Base-by-base conservation (phyloP, 2,329 filamentous ascomycete species). In the Gnomoniopsis sp. region DNA sequence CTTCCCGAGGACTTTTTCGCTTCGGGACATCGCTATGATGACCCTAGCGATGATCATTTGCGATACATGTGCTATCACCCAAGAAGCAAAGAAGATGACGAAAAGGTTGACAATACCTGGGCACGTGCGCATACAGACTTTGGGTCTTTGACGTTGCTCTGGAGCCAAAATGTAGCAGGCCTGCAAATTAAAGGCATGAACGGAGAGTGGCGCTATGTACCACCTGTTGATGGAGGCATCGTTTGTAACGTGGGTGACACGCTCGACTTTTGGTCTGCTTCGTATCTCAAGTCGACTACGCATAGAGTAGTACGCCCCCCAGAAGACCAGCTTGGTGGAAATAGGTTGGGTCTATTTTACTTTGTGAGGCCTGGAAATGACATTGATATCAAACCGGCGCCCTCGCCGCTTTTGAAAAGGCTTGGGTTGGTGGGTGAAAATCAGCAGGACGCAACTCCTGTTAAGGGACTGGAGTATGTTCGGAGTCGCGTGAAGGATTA, bases 51-150 rank as follows among this genome's bases (percentile, higher is more conserved):
- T 52, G 78, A 81, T 59, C 81, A 84, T 62, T 72, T 83, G 14
- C 78, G 82, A 8, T 83, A 82, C 67, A 84, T 83, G 81, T 73
- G 77, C 50, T 84, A 83, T 63, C 73, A 75, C 30, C 71, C 75
- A 0, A 75, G 80, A 8, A 70, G 71, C 0, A 63, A 71, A 17
- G 73, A 74, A 7, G 74, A 77, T 23, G 78, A 76, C 66, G 61
- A 57, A n/a, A 59, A 52, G 33, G 63, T 66, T 17, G 58, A 63
- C 22, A 65, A 68, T 38, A 68, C 60, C 1, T 70, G 66, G 67
- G 65, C 66, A 1, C 63, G 67, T 7, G 69, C 66, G 0, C 80
- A 84, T 65, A 82, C 80, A 0, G 81, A 84, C 63, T 72, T 83
- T 14, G 80, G 80, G 0, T 78, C 74, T 0, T 68, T 83, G 6